Evolutionary conservation across 169 alveolate genomes (phyloP).

Genomic region (Cryptosporidium viatorum): DNA sequence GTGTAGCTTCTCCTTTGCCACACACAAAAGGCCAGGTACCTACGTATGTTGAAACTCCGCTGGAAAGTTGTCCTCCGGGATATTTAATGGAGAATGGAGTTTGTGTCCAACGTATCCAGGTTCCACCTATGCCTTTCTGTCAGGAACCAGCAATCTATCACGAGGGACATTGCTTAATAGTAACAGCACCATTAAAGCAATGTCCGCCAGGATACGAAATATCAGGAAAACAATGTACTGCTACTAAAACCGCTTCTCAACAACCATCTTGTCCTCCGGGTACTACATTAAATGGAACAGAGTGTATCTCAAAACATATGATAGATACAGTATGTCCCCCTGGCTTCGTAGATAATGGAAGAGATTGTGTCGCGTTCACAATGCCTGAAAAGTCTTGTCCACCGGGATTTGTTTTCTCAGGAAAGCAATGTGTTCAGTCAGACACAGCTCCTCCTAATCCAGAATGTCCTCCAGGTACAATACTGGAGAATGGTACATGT

Average conservation of each 20-base stretch:
- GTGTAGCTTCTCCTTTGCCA: constrained; percentile 76
- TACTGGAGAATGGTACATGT: constrained; percentile 74
- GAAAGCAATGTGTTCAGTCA: constrained; percentile 72
- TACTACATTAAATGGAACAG: constrained; percentile 58
- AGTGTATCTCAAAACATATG: constrained; percentile 55
- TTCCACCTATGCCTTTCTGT: constrained; percentile 67
- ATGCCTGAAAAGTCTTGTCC: constrained; percentile 70
- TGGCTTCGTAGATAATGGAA: constrained; percentile 73
- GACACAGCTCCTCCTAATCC: constrained; percentile 76
- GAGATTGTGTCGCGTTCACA: constrained; percentile 73
- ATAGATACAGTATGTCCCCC: constrained; percentile 76
- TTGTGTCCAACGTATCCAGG: constrained; percentile 72
- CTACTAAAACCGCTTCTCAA: constrained; percentile 73
- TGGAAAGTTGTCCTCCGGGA: constrained; percentile 76
- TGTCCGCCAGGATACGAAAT: constrained; percentile 76
- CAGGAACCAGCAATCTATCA: constrained; percentile 74
- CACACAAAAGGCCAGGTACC: constrained; percentile 75
- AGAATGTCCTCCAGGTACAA: constrained; percentile 75
- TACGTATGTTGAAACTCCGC: constrained; percentile 72
- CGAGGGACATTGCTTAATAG: constrained; percentile 69
- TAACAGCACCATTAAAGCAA: constrained; percentile 63
- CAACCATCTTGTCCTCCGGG: constrained; percentile 76
- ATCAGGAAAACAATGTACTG: constrained; percentile 72
- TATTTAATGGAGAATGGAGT: constrained; percentile 73
- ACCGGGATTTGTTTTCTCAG: constrained; percentile 70